Base-by-base conservation (phyloP, 306 rosid species). In the Acacia crassicarpa region DNA sequence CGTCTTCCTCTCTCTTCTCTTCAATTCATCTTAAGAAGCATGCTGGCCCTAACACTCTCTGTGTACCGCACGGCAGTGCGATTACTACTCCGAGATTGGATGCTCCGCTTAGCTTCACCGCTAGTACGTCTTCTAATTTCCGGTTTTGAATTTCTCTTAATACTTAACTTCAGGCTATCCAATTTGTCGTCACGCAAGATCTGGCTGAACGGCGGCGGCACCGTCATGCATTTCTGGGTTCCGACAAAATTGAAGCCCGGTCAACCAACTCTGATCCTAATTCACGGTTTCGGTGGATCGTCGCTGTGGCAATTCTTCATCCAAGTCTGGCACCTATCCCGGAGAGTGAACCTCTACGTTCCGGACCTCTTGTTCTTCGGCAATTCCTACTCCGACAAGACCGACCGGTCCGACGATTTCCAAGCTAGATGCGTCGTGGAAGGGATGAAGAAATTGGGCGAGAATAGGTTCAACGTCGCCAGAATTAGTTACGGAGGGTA, bases 251-350 rank as follows among this genome's bases (percentile, higher is more conserved):
- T 49, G 10, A 67, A 74, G 12, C 51, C 33, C 1, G 7, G 83
- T 19, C 79, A 79, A 67, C 85, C 88, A 9, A 62, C 49, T 51
- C 51, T 85, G 10, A 69, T 72, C 12, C 72, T 87, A 62, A 63
- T 89, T 67, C 92, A 89, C 62, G 86, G 92, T 17, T 89, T 80
- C 41, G 89, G 87, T 11, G 90, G 87, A 25, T 83, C 82, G 19
- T 78, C 87, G 6, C 62, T 67, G 63, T 89, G 90, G 87, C 89
- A 85, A 33, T 87, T 89, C 62, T 45, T 53, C 32, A 17, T 33
- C 66, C 90, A 87, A 72, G 81, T 89, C 27, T 49, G 87, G 43
- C 30, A 79, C 22, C 67, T 89, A n/a, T 81, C 87, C 0, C 15
- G 65, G 38, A 19, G 49, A 43, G 82, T 85, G 72, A 81, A 85